Conservation (phyloP, 306 rosid species). For the Vigna nakashimae region DNA sequence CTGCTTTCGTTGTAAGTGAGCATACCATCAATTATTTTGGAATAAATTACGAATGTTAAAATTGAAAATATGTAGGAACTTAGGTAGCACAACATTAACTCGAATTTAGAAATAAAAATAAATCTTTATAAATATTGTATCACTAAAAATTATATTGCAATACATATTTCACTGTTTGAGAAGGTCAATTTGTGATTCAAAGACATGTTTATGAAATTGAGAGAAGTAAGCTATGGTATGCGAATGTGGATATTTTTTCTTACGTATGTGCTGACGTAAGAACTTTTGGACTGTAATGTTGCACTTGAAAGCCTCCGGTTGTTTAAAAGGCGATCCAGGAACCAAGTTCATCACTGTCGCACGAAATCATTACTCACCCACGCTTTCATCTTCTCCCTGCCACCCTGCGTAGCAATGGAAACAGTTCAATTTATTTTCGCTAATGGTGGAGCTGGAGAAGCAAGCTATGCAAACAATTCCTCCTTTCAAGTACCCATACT, state of each 20-base stretch:
- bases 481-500: constrained; percentile 9
- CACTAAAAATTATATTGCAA: no score
- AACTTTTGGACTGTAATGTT: neutral
- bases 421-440: neutral
- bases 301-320: neutral
- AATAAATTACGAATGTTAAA: no score
- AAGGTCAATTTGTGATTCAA: no score
- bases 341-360: neutral
- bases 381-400: neutral
- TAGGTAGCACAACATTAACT: no score
- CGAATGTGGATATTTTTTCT: neutral
- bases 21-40: no score
- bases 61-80: no score
- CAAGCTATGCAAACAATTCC: constrained; percentile 46
- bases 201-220: no score
- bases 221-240: no score
- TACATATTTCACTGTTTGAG: no score
- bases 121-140: no score
- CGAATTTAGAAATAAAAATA: no score
- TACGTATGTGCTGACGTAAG: neutral
- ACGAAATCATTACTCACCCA: neutral
- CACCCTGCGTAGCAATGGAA: constrained; percentile 14
- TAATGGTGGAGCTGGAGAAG: constrained; percentile 37
- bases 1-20: no score
- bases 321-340: neutral